Conservation (phyloP, 1,284 basidiomycete genomes). For the Xanthoconium separans region DNA sequence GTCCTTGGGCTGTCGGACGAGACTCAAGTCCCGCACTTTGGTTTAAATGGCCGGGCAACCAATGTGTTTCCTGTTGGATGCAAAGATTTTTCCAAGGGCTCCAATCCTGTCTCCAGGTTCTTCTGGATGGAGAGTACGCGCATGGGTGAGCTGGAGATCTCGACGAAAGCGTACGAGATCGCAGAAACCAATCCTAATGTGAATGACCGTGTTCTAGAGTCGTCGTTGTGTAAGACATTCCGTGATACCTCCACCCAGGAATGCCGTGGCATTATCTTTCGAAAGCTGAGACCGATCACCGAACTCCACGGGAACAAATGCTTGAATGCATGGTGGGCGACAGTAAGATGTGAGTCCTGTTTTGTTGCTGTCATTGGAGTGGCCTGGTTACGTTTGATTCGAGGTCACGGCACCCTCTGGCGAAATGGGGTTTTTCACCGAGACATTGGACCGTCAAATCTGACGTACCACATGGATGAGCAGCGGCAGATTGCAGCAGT, state of each 20-base stretch:
- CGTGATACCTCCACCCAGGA: background rate
- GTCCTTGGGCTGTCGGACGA: too few relatives aligned
- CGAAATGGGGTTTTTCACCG: background rate
- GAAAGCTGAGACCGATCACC: too few relatives aligned
- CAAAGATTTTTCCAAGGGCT: conserved; percentile 1
- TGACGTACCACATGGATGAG: too few relatives aligned
- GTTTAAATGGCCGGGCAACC: background rate
- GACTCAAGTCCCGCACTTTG: conserved; percentile 1
- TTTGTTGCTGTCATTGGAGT: too few relatives aligned
- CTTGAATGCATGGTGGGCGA: too few relatives aligned
- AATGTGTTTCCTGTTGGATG: too few relatives aligned
- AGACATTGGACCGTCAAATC: too few relatives aligned
- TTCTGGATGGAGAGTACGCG: conserved; percentile 17
- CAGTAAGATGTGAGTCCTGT: too few relatives aligned
- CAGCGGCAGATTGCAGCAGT: conserved; percentile 16
- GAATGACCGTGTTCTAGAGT: conserved; percentile 17
- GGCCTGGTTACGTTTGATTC: background rate
- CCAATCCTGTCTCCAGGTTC: conserved; percentile 17
- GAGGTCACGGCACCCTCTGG: background rate
- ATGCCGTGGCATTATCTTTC: too few relatives aligned
- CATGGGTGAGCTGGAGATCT: conserved; percentile 12
- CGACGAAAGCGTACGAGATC: conserved; percentile 13
- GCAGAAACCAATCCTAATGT: conserved; percentile 6
- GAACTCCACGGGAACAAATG: too few relatives aligned
- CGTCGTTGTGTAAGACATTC: background rate